Evolutionary conservation across 768 basidiomycete species (phyloP).

Genomic region (Auriscalpium orientale): DNA sequence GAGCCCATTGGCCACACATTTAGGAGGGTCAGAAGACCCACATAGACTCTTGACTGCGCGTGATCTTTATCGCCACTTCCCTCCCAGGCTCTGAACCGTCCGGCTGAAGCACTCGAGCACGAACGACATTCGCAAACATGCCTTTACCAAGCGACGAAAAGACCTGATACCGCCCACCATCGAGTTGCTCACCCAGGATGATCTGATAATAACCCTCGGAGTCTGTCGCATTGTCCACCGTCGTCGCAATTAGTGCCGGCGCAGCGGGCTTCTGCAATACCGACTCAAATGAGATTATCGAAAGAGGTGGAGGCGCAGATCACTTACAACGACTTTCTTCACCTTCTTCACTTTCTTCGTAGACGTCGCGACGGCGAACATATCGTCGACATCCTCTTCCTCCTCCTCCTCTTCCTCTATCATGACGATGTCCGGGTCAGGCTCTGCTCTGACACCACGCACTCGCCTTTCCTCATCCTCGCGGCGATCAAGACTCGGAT

Average conservation of each 20-base stretch:
- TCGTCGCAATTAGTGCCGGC: conserved; percentile 65
- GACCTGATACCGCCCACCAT: conserved; percentile 89
- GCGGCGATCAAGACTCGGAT: conserved; percentile 72
- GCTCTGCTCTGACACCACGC: conserved; percentile 33
- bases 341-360: conserved; percentile 58
- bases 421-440: conserved; percentile 36
- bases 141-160: conserved; percentile 95
- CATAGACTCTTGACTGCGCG: conserved; percentile 95
- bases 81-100: conserved; percentile 45
- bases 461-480: conserved; percentile 77
- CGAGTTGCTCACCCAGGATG: conserved; percentile 90
- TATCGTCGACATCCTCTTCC: conserved; percentile 87
- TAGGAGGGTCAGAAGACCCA: conserved; percentile 33
- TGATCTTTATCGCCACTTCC: conserved; percentile 97
- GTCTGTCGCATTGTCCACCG: conserved; percentile 86
- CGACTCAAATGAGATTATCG: not conserved
- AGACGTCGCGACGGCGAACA: conserved; percentile 70
- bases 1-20: not conserved
- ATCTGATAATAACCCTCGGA: conserved; percentile 93
- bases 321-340: conserved; percentile 45
- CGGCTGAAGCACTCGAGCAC: conserved; percentile 70
- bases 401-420: conserved; percentile 54
- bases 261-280: conserved; percentile 37
- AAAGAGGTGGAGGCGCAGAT: not conserved
- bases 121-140: conserved; percentile 97